Evolutionary conservation across 179 eudicot species (phyloP).

Genomic region (Heliamphora pulchella): DNA sequence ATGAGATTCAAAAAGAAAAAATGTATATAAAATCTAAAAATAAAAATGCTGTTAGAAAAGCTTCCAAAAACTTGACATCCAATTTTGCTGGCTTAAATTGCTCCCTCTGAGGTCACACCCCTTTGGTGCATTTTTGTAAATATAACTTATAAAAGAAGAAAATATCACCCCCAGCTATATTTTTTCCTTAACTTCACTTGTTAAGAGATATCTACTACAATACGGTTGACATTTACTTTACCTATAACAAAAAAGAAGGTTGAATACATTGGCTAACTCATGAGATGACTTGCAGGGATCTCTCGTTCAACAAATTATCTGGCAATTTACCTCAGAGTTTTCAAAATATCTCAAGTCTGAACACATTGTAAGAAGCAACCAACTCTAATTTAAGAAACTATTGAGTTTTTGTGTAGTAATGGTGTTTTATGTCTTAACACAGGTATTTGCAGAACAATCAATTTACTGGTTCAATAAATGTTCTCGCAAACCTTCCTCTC

Average conservation of each 20-base stretch:
- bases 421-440: conserved; percentile 20
- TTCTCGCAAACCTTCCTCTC: conserved; percentile 36
- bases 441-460: conserved; percentile 54
- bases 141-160: background rate
- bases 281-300: conserved; percentile 45
- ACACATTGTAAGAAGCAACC: conserved; percentile 37
- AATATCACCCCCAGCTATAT: background rate
- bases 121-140: background rate
- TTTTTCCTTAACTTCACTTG: background rate
- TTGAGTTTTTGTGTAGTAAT: conserved; percentile 18
- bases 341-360: conserved; percentile 37
- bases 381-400: conserved; percentile 7
- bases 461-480: conserved; percentile 52
- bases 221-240: background rate
- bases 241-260: background rate
- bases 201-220: conserved; percentile 2
- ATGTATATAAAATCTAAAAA: too few relatives aligned
- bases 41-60: too few relatives aligned
- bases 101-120: background rate
- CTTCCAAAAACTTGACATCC: too few relatives aligned
- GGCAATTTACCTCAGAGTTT: conserved; percentile 52
- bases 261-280: background rate
- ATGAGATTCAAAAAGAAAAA: too few relatives aligned
- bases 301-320: conserved; percentile 41
- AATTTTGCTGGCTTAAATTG: background rate